phyloP scores from a whole-genome alignment of 2,329 filamentous ascomycete species.

The Arthrobotrys pseudoclavata region DNA sequence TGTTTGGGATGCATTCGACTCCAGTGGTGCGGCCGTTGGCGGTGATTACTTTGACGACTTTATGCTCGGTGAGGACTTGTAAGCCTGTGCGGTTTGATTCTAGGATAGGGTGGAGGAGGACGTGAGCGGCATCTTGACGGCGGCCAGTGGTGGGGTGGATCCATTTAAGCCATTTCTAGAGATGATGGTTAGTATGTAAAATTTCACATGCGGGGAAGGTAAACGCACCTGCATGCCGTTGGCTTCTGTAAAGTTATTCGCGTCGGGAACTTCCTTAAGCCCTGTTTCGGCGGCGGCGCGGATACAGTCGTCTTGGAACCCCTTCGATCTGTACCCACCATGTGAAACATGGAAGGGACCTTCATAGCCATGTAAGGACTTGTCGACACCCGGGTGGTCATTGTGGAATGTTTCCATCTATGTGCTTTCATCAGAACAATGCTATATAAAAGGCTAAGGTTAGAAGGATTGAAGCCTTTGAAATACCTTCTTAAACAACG shows the following conservation, averaged over 20 bases:
- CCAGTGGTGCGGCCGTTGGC: constrained; percentile 72
- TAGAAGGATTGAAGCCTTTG: no score
- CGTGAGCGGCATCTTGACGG: constrained; percentile 73
- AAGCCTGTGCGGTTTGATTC: constrained; percentile 71
- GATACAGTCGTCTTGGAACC: constrained; percentile 70
- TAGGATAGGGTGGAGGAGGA: constrained; percentile 71
- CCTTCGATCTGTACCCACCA: constrained; percentile 68
- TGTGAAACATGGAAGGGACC: constrained; percentile 67
- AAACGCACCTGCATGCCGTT: constrained; percentile 32
- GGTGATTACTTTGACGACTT: constrained; percentile 72
- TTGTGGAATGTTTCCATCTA: constrained; percentile 60
- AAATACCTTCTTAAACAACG: constrained; percentile 70
- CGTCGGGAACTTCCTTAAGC: constrained; percentile 62
- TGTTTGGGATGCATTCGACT: constrained; percentile 72
- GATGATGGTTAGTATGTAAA: background rate
- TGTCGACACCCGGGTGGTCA: constrained; percentile 38
- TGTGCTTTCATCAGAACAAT: background rate
- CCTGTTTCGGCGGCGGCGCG: constrained; percentile 69
- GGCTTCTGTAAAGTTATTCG: constrained; percentile 40
- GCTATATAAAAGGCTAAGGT: no score
- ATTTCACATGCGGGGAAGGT: background rate
- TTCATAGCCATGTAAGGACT: constrained; percentile 60
- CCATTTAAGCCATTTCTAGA: constrained; percentile 61
- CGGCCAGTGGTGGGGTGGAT: constrained; percentile 67
- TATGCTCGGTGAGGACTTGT: constrained; percentile 72